Percentiles rank a stretch among this genome's conserved stretches.
Conservation (phyloP, 257 asterid genomes). For the Fraxinus anomala region DNA sequence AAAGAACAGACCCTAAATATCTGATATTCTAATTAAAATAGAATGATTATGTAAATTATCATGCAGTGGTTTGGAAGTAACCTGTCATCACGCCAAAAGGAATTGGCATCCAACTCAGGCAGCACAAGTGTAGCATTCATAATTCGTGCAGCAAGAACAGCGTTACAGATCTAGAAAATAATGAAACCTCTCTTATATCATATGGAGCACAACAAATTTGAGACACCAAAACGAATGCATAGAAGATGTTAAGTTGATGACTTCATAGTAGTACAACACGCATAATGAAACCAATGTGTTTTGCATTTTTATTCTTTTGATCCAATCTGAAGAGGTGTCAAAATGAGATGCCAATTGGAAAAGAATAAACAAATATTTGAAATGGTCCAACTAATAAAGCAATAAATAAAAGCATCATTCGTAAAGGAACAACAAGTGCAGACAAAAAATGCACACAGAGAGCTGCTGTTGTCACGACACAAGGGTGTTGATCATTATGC, state of each 20-base stretch:
- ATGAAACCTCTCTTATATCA: slow-evolving; percentile 34
- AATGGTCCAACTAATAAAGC: not conserved
- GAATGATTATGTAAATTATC: slow-evolving; percentile 20
- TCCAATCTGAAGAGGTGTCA: not conserved
- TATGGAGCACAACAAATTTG: slow-evolving; percentile 22
- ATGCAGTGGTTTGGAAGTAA: slow-evolving; percentile 23
- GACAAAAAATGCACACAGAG: not conserved
- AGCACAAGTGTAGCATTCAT: slow-evolving; percentile 97
- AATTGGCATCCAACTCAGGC: slow-evolving; percentile 96
- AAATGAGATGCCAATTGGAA: not conserved
- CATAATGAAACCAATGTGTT: not conserved
- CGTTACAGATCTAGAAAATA: slow-evolving; percentile 78
- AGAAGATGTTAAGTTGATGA: not conserved
- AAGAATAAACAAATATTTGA: not conserved
- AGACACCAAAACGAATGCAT: slow-evolving; percentile 23
- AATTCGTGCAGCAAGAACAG: slow-evolving; percentile 97
- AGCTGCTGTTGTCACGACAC: not conserved
- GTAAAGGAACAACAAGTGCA: not conserved
- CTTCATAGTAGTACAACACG: not conserved
- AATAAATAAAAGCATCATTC: not conserved
- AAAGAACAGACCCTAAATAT: not conserved
- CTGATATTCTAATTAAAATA: slow-evolving; percentile 10
- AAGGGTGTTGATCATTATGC: not conserved
- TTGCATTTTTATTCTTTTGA: not conserved
- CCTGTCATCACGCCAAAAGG: slow-evolving; percentile 99